Conservation (phyloP, 305 asterid species). For the Fraxinus ornus region DNA sequence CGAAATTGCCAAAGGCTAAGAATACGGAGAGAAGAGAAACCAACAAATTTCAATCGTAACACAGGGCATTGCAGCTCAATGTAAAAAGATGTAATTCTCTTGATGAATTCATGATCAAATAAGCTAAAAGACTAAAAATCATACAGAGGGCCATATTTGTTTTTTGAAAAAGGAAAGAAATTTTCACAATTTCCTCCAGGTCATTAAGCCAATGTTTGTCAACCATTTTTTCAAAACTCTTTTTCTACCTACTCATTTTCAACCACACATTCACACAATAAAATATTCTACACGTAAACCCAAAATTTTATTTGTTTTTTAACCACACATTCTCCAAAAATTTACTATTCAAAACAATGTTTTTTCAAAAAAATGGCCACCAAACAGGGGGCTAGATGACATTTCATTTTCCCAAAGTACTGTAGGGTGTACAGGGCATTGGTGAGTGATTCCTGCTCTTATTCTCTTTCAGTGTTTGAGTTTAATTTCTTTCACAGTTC, state of each 20-base stretch:
- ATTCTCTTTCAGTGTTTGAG: neutral
- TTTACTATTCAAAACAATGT: too few species aligned
- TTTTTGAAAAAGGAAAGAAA: neutral
- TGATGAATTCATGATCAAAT: neutral
- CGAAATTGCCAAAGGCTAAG: slow-evolving; percentile 5
- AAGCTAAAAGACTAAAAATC: neutral
- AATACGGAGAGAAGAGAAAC: slow-evolving; percentile 10
- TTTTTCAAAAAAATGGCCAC: neutral
- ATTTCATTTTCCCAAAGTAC: neutral
- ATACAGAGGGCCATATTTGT: neutral
- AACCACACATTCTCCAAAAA: too few species aligned
- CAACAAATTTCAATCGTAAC: neutral
- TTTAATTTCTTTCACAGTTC: neutral
- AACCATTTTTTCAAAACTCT: too few species aligned
- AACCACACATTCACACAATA: neutral
- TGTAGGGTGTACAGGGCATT: neutral
- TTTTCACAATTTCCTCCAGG: neutral
- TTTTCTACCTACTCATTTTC: neutral
- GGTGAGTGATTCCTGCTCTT: neutral
- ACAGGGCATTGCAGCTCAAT: neutral
- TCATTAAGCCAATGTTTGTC: neutral
- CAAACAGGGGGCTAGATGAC: neutral
- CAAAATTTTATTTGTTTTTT: neutral
- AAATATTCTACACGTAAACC: neutral
- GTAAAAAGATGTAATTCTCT: neutral